Percentiles rank a stretch among this genome's conserved stretches.
Evolutionary conservation across 371 early-diverging fungal genomes (phyloP).

Genomic region (Rhizopus stolonifer): DNA sequence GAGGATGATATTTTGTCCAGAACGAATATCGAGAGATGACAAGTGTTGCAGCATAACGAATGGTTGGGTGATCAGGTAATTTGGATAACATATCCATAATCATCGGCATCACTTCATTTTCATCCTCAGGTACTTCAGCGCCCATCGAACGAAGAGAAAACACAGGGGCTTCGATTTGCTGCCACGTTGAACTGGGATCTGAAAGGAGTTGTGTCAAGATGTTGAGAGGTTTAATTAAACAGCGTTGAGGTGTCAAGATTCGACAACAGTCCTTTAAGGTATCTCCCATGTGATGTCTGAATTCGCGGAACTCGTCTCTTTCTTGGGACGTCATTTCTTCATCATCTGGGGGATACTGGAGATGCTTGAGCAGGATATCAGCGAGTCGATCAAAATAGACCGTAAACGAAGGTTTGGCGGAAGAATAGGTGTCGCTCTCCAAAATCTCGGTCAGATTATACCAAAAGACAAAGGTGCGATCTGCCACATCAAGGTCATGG

Average conservation of each 20-base stretch:
- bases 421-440: conserved; percentile 45
- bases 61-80: conserved; percentile 86
- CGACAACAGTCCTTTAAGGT: conserved; percentile 93
- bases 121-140: conserved; percentile 68
- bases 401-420: conserved; percentile 48
- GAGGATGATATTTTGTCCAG: conserved; percentile 89
- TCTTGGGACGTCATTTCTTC: conserved; percentile 77
- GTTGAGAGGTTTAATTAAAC: conserved; percentile 71
- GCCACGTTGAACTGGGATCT: conserved; percentile 67
- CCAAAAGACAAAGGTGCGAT: conserved; percentile 89
- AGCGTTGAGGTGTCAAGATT: conserved; percentile 74
- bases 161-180: conserved; percentile 90
- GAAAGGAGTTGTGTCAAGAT: conserved; percentile 35
- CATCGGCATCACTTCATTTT: conserved; percentile 76
- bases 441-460: conserved; percentile 69
- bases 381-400: conserved; percentile 73
- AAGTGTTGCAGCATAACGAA: conserved; percentile 93
- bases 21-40: conserved; percentile 93
- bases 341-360: conserved; percentile 79
- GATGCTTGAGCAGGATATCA: conserved; percentile 79
- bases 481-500: conserved; percentile 69
- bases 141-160: conserved; percentile 94
- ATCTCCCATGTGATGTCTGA: conserved; percentile 94
- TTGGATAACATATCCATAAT: conserved; percentile 87
- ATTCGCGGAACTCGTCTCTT: conserved; percentile 92